Percentiles rank a stretch among this genome's conserved stretches.
Conservation (phyloP, 768 basidiomycete genomes). For the Russula ochroleuca region DNA sequence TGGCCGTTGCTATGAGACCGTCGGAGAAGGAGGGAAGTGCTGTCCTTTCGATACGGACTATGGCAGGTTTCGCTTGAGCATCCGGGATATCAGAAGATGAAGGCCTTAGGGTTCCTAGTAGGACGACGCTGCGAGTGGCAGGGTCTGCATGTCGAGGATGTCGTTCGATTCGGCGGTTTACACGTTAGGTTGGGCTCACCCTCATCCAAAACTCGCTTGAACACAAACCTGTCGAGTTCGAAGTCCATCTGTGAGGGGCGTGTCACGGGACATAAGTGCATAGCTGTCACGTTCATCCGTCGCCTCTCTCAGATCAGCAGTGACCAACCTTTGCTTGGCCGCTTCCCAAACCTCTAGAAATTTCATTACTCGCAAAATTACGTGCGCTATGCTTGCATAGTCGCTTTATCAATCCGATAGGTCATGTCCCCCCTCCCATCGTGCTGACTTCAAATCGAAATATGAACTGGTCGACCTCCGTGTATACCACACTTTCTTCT, state of each 20-base stretch:
- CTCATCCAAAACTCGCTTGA: conserved; percentile 25
- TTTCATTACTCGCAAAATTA: conserved; percentile 19
- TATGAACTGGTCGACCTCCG: conserved; percentile 63
- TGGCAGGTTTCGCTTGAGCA: conserved; percentile 39
- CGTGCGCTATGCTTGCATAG: conserved; percentile 29
- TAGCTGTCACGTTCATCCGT: not conserved
- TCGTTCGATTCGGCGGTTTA: not conserved
- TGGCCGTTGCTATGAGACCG: conserved; percentile 40
- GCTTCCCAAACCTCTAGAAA: conserved; percentile 11
- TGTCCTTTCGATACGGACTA: conserved; percentile 77
- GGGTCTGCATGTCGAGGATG: conserved; percentile 13
- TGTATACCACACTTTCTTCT: conserved; percentile 53
- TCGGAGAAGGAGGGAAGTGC: conserved; percentile 51
- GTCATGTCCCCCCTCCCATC: not conserved
- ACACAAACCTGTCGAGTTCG: conserved; percentile 16
- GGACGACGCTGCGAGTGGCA: conserved; percentile 9
- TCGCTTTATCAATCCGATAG: conserved; percentile 20
- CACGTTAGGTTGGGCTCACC: conserved; percentile 29
- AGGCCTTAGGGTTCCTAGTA: conserved; percentile 20
- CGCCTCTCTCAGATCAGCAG: too few relatives aligned
- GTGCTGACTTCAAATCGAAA: not conserved
- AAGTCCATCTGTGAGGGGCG: conserved; percentile 11
- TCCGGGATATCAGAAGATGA: not conserved
- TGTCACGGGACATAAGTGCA: not conserved
- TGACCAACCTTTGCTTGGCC: not conserved